Evolutionary conservation across 2,329 filamentous ascomycete genomes (phyloP), one percentile per base, ranked within the genome.

Genomic region (Falciphora oryzae): DNA sequence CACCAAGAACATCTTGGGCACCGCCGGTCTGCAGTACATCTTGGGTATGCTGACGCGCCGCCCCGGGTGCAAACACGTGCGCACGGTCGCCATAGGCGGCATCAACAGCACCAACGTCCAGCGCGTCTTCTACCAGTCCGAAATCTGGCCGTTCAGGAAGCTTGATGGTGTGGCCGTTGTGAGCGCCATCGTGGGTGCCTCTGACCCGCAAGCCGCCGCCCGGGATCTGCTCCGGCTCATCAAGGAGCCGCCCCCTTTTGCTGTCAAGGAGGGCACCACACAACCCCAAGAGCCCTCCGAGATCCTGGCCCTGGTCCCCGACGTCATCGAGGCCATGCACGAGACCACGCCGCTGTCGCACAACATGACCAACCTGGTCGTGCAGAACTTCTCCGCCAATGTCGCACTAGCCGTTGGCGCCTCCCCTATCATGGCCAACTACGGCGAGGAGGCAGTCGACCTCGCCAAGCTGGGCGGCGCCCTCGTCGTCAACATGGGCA

Each of bases 341-440:
- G 74, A 80, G 2, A 81, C 77, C 58, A 88, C 85, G 65, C 93
- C 93, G 0, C 82, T 98, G 28, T 90, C 90, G 62, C 94, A 98
- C 78, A 97, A 97, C 77, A 98, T 98, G 92, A 98, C 95, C 63
- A 98, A 98, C 74, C 83, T 93, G 63, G 94, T 98, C 0, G 94
- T 97, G 28, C 93, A 97, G 72, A 97, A 97, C 77, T 91, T 98
- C 71, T 91, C 93, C 22, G 94, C 95, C 63, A 97, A 96, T 72
- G 89, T 97, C 3, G 92, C 92, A 56, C 83, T 97, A 22, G 86
- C 89, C 44, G 83, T 96, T 63, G 94, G 94, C 50, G 90, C 91
- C 16, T 95, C 90, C 27, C 94, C 94, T 56, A 97, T 97, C 75
- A 98, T 98, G 94, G 89, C 93, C 10, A 93, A 91, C 75, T 91